Base-by-base conservation (phyloP, 1,284 basidiomycete species). In the Paramarasmius palmivorus region DNA sequence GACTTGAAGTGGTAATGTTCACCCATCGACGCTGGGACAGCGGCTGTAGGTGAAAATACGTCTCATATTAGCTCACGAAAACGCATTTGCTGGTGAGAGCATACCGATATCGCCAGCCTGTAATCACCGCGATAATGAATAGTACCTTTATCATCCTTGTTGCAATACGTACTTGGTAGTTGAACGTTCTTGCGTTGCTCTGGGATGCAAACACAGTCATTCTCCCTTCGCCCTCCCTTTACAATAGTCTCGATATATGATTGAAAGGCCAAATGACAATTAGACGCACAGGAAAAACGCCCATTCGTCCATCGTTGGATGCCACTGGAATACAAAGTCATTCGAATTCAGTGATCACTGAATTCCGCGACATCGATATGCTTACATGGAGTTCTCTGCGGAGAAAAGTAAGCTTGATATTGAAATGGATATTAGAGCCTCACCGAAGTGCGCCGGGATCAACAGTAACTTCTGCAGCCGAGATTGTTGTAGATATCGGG, bases 231-330 rank as follows among this genome's bases (percentile, higher is more conserved):
- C 88, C 87, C 57, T 78, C 72, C 48, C 82, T 86, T 55, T 23
- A 53, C 35, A 34, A 37, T 37, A 32, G 39, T 32, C n/a, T n/a
- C n/a, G 36, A 29, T 51, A 17, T 51, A 51, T 52, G 45, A 32
- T 23, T n/a, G 34, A 29, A n/a, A 41, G 36, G 41, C 15, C n/a
- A n/a, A n/a, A n/a, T 45, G 20, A 17, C 36, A 39, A n/a, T n/a
- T n/a, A 37, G 15, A 64, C 73, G 19, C 50, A 77, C 76, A 79
- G 48, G 69, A 71, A 84, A 69, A 80, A 84, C 52, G 73, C 77
- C 84, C 84, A 88, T 69, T 88, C 84, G 60, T 82, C 79, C 64
- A 84, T 74, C 38, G 83, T 88, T 5, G 86, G 86, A 64, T 89
- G 88, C 86, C 87, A 90, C 81, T 89, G 10, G 36, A 46, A 14